Percentiles rank a stretch among this genome's conserved stretches.
phyloP scores from a whole-genome alignment of 2,329 filamentous ascomycete species.

The Colletotrichum navitas region DNA sequence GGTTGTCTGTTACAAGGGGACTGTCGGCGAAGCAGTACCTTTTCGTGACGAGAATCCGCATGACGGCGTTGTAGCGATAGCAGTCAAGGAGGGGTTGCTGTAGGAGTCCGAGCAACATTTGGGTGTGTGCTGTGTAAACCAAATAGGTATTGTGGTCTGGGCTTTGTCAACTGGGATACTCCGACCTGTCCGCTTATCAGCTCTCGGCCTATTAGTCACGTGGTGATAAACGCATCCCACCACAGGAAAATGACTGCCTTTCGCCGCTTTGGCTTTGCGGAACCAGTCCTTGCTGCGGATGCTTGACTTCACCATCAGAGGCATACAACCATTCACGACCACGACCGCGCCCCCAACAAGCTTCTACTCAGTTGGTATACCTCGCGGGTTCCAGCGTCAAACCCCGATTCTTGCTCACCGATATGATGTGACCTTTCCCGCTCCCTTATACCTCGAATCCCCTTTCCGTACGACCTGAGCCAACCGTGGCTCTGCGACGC shows the following conservation, averaged over 20 bases:
- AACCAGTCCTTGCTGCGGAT: constrained; percentile 17
- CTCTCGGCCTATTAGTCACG: constrained; percentile 1
- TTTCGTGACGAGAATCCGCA: neutral
- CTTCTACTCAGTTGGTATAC: constrained; percentile 21
- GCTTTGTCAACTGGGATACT: neutral
- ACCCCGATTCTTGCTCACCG: constrained; percentile 25
- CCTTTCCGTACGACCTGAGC: constrained; percentile 43
- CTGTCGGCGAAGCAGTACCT: neutral
- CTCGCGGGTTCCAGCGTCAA: constrained; percentile 28
- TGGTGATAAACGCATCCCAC: constrained; percentile 24
- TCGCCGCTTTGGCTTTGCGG: constrained; percentile 21
- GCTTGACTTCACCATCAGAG: constrained; percentile 13
- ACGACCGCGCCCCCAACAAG: neutral
- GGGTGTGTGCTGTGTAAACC: neutral
- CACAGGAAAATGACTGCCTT: constrained; percentile 19
- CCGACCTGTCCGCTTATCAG: constrained; percentile 15
- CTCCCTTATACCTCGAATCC: constrained; percentile 37
- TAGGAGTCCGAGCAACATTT: neutral
- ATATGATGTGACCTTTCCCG: constrained; percentile 43
- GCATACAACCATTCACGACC: constrained; percentile 21
- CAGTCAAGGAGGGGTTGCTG: neutral
- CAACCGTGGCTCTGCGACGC: constrained; percentile 43
- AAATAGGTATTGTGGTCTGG: neutral
- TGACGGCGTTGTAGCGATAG: neutral
- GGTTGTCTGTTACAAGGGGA: neutral